Base-by-base conservation (phyloP, 2,329 filamentous ascomycete genomes). In the Phoma sp. region DNA sequence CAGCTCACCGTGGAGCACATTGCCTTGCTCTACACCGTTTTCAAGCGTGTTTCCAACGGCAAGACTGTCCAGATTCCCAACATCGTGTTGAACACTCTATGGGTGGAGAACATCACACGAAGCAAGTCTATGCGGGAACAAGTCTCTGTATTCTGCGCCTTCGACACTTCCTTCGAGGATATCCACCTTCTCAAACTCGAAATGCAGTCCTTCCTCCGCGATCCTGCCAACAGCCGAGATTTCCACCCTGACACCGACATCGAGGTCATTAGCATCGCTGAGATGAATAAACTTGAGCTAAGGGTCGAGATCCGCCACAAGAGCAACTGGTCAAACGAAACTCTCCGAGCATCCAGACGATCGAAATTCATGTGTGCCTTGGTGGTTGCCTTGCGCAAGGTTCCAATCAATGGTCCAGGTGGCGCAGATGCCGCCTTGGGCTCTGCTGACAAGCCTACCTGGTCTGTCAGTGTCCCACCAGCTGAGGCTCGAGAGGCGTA, bases 321-420 rank as follows among this genome's bases (percentile, higher is more conserved):
- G 74, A 77, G 74, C 65, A 82, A 82, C 62, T 82, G 80, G 78
- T 75, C 78, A 27, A 82, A 97, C 76, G 94, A 96, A 64, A 83
- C 85, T 1, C 84, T 97, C 36, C 89, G 93, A 36, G 88, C 88
- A 17, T 84, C 89, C 6, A 87, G 93, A 47, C 88, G 94, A 57
- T 96, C 90, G 74, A 98, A 96, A 77, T 98, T 99, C 79, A 96
- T 98, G 87, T 96, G 93, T 71, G 95, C 95, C 0, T 81, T 99
- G 55, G 88, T 95, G 4, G 77, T 92, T 8, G 92, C 94, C 3
- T 80, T 97, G 55, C 90, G 92, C 77, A 92, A 89, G 78, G 84
- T 99, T 17, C 94, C 93, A 9, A 94, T 99, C 70, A 84, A 91
- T 65, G 87, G 81, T 19, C 94, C 94, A 51, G 92, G 89, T 36